phyloP scores from a whole-genome alignment of 2,329 filamentous ascomycete genomes.

The Teratosphaeria epicoccoides region DNA sequence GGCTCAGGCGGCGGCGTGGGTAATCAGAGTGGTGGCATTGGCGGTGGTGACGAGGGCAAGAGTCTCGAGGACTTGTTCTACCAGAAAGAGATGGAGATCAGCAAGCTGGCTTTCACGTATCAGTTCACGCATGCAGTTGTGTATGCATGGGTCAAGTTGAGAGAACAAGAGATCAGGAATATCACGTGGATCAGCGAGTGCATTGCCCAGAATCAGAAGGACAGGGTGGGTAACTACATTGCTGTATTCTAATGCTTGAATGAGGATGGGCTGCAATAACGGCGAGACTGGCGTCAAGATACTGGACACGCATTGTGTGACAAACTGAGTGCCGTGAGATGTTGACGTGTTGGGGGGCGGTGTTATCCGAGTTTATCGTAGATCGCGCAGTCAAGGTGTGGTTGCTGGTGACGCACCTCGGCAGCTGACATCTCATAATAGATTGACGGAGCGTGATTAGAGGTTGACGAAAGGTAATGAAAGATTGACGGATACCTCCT shows the following conservation, averaged over 20 bases:
- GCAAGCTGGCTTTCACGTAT: slow-evolving; percentile 85
- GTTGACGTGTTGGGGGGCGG: no score
- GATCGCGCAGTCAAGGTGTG: no score
- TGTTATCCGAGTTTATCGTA: no score
- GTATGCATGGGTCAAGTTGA: slow-evolving; percentile 94
- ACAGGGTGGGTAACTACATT: slow-evolving; percentile 97
- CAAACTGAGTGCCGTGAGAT: no score
- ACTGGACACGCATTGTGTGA: no score
- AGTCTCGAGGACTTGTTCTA: slow-evolving; percentile 97
- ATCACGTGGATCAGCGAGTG: slow-evolving; percentile 99
- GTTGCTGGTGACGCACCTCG: no score
- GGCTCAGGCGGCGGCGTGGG: slow-evolving; percentile 46
- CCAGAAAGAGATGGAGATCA: slow-evolving; percentile 98
- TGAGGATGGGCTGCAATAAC: background rate
- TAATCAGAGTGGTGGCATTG: slow-evolving; percentile 74
- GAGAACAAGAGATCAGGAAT: slow-evolving; percentile 99
- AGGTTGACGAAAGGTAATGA: no score
- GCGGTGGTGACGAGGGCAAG: slow-evolving; percentile 63
- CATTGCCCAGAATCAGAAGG: slow-evolving; percentile 99
- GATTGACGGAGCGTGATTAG: no score
- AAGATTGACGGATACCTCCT: no score
- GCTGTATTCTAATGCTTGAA: slow-evolving; percentile 65
- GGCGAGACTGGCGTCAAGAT: background rate
- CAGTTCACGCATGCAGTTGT: slow-evolving; percentile 94
- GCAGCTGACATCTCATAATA: no score